Evolutionary conservation across 202 grass and related monocot species (phyloP).

Genomic region (Elaeis oleifera): DNA sequence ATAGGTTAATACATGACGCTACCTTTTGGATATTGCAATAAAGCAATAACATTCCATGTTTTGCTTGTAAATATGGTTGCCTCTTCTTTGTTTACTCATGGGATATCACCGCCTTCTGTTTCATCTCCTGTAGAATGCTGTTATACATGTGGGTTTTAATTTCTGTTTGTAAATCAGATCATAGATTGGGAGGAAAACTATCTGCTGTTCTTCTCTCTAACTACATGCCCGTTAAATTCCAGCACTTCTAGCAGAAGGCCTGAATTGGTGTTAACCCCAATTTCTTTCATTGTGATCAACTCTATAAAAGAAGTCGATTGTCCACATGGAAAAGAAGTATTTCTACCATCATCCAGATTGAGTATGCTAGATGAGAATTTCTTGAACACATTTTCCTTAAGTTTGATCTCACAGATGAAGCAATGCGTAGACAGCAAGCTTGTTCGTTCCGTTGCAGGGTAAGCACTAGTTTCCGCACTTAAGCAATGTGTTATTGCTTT

Average conservation of each 20-base stretch:
- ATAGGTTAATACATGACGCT: too few relatives aligned
- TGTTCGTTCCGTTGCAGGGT: conserved; percentile 55
- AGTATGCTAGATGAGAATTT: conserved; percentile 29
- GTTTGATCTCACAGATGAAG: conserved; percentile 38
- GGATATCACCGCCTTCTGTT: too few relatives aligned
- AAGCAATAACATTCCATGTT: too few relatives aligned
- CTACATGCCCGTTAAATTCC: conserved; percentile 1
- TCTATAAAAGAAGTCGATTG: conserved; percentile 34
- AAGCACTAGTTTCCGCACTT: conserved; percentile 21
- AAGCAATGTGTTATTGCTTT: conserved; percentile 18
- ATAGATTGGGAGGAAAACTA: too few relatives aligned
- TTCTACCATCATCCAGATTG: conserved; percentile 25
- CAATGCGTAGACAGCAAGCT: conserved; percentile 25
- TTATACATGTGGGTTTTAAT: too few relatives aligned
- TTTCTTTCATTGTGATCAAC: conserved; percentile 74
- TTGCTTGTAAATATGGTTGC: too few relatives aligned
- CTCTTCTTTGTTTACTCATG: too few relatives aligned
- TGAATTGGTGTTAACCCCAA: conserved; percentile 49
- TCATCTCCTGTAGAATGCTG: too few relatives aligned
- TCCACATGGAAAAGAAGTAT: conserved; percentile 24
- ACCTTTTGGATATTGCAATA: too few relatives aligned
- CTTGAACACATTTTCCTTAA: conserved; percentile 14
- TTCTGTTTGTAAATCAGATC: too few relatives aligned
- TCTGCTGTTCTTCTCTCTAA: too few relatives aligned
- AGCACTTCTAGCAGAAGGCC: conserved; percentile 31